phyloP scores from a whole-genome alignment of 148 eudicot genomes.

The Rhododendron williamsianum region DNA sequence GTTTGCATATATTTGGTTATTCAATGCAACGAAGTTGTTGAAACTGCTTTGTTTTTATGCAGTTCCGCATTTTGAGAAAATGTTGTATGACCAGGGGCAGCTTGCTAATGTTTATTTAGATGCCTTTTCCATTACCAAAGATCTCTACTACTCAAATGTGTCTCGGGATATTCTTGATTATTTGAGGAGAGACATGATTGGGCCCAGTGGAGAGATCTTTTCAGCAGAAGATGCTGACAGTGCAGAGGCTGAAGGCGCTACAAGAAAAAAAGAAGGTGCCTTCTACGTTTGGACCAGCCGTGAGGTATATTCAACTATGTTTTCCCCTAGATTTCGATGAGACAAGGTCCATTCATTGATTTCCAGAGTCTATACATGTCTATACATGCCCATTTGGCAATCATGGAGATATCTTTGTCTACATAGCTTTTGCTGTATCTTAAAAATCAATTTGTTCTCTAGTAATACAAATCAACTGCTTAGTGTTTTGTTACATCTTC shows the following conservation, averaged over 20 bases:
- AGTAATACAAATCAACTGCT: background rate
- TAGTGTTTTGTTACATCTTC: background rate
- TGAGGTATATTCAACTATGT: constrained; percentile 40
- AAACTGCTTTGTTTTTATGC: constrained; percentile 21
- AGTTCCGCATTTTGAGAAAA: constrained; percentile 99
- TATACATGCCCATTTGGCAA: background rate
- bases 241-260: constrained; percentile 62
- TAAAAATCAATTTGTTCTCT: background rate
- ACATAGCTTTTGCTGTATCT: background rate
- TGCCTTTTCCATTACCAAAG: constrained; percentile 70
- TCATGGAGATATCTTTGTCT: background rate
- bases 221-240: constrained; percentile 99
- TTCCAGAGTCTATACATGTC: background rate
- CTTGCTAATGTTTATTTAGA: constrained; percentile 73
- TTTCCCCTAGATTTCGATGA: background rate
- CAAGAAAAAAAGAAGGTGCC: constrained; percentile 82
- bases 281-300: constrained; percentile 75
- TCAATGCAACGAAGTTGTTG: background rate
- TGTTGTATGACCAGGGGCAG: constrained; percentile 97
- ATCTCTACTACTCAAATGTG: constrained; percentile 45
- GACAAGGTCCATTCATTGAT: background rate
- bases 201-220: constrained; percentile 77
- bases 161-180: constrained; percentile 90
- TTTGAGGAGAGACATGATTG: constrained; percentile 87
- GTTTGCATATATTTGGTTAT: background rate